Conservation (phyloP, 2,329 filamentous ascomycete species). For the Paecilomyces variotii region DNA sequence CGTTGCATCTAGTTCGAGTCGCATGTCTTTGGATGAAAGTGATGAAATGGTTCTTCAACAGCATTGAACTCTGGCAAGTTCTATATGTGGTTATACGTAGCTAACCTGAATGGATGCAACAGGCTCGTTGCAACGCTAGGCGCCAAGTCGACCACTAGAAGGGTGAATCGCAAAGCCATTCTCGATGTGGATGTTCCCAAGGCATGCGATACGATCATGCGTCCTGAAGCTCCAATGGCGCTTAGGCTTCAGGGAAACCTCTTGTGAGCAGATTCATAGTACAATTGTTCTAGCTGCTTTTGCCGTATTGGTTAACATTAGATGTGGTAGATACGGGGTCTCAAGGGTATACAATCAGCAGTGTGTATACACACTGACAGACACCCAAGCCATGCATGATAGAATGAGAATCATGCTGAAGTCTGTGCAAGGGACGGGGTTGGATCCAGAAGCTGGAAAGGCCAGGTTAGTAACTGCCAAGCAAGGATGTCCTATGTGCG, state of each 20-base stretch:
- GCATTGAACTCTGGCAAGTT: no score
- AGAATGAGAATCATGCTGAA: conserved; percentile 63
- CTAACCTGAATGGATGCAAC: conserved; percentile 15
- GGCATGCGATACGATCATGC: conserved; percentile 80
- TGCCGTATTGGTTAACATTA: background rate
- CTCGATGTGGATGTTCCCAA: conserved; percentile 78
- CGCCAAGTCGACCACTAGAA: conserved; percentile 60
- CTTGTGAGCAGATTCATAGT: conserved; percentile 46
- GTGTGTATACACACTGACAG: conserved; percentile 74
- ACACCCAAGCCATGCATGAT: conserved; percentile 66
- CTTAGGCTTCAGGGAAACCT: conserved; percentile 83
- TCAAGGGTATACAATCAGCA: conserved; percentile 82
- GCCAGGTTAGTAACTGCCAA: conserved; percentile 51
- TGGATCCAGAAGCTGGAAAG: conserved; percentile 65
- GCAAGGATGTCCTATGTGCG: no score
- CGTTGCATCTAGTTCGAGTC: background rate
- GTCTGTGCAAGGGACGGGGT: conserved; percentile 47
- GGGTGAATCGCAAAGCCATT: conserved; percentile 76
- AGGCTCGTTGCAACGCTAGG: conserved; percentile 92
- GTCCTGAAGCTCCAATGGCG: conserved; percentile 79
- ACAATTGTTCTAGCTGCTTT: background rate
- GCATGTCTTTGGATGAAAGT: background rate
- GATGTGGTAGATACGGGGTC: conserved; percentile 56
- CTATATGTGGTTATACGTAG: no score
- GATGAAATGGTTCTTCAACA: background rate